phyloP scores from a whole-genome alignment of 2,329 filamentous ascomycete genomes.

The Alternaria brassicae region DNA sequence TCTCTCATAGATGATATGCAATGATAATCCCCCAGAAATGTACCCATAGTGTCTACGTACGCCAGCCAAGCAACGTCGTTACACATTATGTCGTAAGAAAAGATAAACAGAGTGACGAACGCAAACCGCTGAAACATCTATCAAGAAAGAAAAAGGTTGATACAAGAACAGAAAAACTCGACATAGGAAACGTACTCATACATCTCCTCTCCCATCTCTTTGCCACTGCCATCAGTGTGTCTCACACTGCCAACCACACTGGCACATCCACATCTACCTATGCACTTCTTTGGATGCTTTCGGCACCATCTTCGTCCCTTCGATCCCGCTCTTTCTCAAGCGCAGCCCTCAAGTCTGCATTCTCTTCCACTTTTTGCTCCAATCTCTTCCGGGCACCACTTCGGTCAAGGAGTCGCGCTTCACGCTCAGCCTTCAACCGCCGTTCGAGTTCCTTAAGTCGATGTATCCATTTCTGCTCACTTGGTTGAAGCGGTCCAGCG shows the following conservation, averaged over 20 bases:
- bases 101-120: background rate
- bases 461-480: slow-evolving; percentile 82
- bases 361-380: slow-evolving; percentile 76
- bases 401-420: slow-evolving; percentile 83
- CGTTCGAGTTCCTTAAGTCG: slow-evolving; percentile 86
- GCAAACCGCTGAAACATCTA: slow-evolving; percentile 8
- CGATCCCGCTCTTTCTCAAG: slow-evolving; percentile 64
- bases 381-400: slow-evolving; percentile 81
- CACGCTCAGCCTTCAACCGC: slow-evolving; percentile 86
- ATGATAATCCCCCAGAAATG: background rate
- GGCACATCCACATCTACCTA: slow-evolving; percentile 24
- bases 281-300: slow-evolving; percentile 24
- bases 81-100: slow-evolving; percentile 17
- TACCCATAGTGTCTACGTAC: slow-evolving; percentile 1
- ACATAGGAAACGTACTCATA: slow-evolving; percentile 29
- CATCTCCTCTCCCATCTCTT: slow-evolving; percentile 25
- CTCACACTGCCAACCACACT: slow-evolving; percentile 29
- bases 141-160: slow-evolving; percentile 2
- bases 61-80: slow-evolving; percentile 11
- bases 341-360: slow-evolving; percentile 71
- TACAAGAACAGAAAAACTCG: background rate
- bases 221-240: slow-evolving; percentile 17
- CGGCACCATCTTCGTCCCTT: slow-evolving; percentile 27
- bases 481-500: slow-evolving; percentile 52
- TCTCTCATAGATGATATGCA: background rate